A percentile compares a stretch with the other conserved stretches of the same genome.
Evolutionary conservation across 2,329 filamentous ascomycete species (phyloP).

Genomic region (Rhynchosporium graminicola): DNA sequence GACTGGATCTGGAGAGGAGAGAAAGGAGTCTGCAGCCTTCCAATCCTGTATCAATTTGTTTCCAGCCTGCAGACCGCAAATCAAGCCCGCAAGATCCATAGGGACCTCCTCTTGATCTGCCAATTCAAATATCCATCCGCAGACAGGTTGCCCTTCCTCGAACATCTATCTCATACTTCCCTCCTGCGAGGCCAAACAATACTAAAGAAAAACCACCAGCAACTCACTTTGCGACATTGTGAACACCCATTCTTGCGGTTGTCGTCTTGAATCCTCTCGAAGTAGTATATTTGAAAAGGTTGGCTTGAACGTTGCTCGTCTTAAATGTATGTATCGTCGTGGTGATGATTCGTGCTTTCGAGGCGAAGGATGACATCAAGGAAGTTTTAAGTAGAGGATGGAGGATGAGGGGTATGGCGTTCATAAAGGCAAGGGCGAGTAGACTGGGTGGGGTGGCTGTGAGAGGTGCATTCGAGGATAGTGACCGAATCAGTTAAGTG

Average conservation of each 20-base stretch:
- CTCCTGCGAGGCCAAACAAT: neutral
- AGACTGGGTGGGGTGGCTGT: conserved; percentile 4
- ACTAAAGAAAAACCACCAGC: neutral
- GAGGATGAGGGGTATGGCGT: conserved; percentile 4
- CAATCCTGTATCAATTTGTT: neutral
- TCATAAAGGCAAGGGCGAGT: neutral
- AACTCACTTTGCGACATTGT: conserved; percentile 46
- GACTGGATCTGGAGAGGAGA: neutral
- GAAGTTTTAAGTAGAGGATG: neutral
- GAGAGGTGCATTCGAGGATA: neutral
- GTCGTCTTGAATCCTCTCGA: conserved; percentile 43
- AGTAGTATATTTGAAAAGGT: conserved; percentile 3
- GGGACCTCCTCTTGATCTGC: neutral
- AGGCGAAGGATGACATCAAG: conserved; percentile 24
- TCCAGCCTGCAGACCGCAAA: neutral
- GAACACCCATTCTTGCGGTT: conserved; percentile 47
- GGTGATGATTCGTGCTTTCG: conserved; percentile 1
- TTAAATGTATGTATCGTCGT: neutral
- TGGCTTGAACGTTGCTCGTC: conserved; percentile 4
- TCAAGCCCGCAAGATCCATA: neutral
- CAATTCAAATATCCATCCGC: neutral
- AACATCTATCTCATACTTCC: neutral
- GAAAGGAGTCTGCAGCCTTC: neutral
- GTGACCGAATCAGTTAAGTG: conserved; percentile 6
- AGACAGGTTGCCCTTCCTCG: neutral